Percentiles rank a stretch among this genome's conserved stretches.
phyloP scores from a whole-genome alignment of 768 basidiomycete species.

The Tylopilus balloui region DNA sequence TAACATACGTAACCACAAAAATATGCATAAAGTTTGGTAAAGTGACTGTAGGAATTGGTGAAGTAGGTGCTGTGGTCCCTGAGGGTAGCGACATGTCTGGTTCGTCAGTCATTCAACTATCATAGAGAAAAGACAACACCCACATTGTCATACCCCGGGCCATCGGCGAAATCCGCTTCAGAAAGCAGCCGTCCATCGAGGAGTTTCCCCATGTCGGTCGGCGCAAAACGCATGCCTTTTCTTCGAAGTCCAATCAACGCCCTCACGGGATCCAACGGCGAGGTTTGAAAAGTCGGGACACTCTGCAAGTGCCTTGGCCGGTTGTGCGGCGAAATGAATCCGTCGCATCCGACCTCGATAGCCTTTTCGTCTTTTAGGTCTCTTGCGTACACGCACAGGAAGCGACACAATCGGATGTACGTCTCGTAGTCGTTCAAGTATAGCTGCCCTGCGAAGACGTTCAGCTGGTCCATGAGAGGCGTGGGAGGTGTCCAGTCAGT shows the following conservation, averaged over 20 bases:
- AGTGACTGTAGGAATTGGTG: background rate
- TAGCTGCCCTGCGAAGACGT: conserved; percentile 32
- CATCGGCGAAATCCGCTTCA: conserved; percentile 10
- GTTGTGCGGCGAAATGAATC: conserved; percentile 18
- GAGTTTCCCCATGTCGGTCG: conserved; percentile 42
- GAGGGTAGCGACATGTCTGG: too few relatives aligned
- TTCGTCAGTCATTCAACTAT: too few relatives aligned
- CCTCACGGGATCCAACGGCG: conserved; percentile 31
- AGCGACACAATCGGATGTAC: conserved; percentile 27
- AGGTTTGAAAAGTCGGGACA: conserved; percentile 28
- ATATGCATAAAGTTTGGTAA: background rate
- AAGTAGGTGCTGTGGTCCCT: too few relatives aligned
- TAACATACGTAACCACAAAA: background rate
- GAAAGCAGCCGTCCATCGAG: conserved; percentile 27
- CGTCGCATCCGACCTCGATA: conserved; percentile 10
- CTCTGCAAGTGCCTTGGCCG: conserved; percentile 6
- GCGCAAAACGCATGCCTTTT: conserved; percentile 36
- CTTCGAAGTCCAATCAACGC: conserved; percentile 29
- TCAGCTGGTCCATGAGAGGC: conserved; percentile 20
- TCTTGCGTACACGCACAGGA: conserved; percentile 25
- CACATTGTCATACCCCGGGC: too few relatives aligned
- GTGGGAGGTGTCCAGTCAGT: background rate
- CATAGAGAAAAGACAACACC: too few relatives aligned
- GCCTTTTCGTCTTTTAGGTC: conserved; percentile 9
- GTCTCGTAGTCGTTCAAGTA: conserved; percentile 26